phyloP scores from a whole-genome alignment of 129 eudicot species.

The Solidago caesia region DNA sequence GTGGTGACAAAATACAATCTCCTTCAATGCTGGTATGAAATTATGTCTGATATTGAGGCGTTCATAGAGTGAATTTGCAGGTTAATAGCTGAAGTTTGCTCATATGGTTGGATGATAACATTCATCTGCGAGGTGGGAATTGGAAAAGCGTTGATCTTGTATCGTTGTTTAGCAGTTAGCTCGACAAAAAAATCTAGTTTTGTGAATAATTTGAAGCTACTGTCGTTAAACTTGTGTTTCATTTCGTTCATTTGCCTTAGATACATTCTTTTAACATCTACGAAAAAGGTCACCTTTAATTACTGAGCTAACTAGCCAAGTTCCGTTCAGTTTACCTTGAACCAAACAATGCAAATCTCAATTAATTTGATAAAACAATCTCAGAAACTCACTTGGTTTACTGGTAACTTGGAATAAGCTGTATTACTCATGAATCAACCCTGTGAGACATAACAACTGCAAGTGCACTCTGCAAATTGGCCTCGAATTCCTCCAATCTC shows the following conservation, averaged over 20 bases:
- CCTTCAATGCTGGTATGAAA: not conserved
- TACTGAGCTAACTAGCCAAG: no score
- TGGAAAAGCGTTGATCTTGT: not conserved
- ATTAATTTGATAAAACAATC: no score
- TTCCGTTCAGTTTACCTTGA: no score
- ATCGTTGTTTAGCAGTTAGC: not conserved
- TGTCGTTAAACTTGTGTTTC: not conserved
- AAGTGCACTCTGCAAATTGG: slow-evolving; percentile 28
- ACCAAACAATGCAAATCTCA: no score
- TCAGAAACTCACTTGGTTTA: no score
- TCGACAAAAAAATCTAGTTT: not conserved
- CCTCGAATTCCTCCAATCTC: slow-evolving; percentile 33
- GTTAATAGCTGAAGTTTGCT: not conserved
- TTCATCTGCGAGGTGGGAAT: not conserved
- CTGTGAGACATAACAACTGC: slow-evolving; percentile 23
- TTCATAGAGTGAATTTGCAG: not conserved
- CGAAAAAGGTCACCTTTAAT: slow-evolving; percentile 22
- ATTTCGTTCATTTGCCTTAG: not conserved
- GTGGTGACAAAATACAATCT: not conserved
- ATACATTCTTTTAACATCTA: not conserved
- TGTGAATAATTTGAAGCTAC: not conserved
- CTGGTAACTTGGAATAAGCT: no score
- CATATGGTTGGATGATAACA: not conserved
- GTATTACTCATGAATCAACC: no score
- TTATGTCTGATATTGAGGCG: not conserved